Base-by-base conservation (phyloP, 768 basidiomycete species). In the Tylopilus plumbeoviolaceoides region DNA sequence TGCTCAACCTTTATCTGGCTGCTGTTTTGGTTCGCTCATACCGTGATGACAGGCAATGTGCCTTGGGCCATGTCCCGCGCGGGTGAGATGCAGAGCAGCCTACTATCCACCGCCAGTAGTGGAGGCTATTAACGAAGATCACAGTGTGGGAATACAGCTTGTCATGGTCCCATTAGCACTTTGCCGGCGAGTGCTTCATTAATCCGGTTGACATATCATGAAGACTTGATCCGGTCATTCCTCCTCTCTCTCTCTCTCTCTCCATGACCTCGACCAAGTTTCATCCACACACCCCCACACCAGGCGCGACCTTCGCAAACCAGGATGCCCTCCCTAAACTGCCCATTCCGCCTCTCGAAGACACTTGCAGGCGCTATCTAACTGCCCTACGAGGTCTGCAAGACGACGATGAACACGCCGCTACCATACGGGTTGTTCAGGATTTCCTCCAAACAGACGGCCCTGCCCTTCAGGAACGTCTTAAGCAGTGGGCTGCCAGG, bases 311-410 rank as follows among this genome's bases (percentile, higher is more conserved):
- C 0, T 81, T 87, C n/a, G n/a, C n/a, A n/a, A n/a, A n/a, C n/a
- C n/a, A 91, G 65, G 67, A 74, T 49, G 74, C 79, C 58, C 82
- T 98, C 2, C 94, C 95, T n/a, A 92, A 89, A 71, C 77, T 99
- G 10, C 95, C 95, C 2, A 83, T 98, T 49, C 95, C 95, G 10
- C 76, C 85, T 4, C 80, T 98, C 39, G 85, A 91, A 62, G 93
- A 95, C 48, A 92, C 93, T 1, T 89, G 89, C 66, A 71, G 73
- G 50, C 79, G 90, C 15, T 98, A 98, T 62, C 75, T 98, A 17
- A 71, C 74, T 23, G 88, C 93, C 4, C 77, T 98, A 20, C 79
- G 88, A 69, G 91, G 81, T 1, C 72, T 98, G 33, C 95, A 98
- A 71, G 88, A 91, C 57, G 75, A 81, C 41, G 76, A 80, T 21